Evolutionary conservation across 2,329 filamentous ascomycete genomes (phyloP).

Genomic region (Ramularia endophylla): DNA sequence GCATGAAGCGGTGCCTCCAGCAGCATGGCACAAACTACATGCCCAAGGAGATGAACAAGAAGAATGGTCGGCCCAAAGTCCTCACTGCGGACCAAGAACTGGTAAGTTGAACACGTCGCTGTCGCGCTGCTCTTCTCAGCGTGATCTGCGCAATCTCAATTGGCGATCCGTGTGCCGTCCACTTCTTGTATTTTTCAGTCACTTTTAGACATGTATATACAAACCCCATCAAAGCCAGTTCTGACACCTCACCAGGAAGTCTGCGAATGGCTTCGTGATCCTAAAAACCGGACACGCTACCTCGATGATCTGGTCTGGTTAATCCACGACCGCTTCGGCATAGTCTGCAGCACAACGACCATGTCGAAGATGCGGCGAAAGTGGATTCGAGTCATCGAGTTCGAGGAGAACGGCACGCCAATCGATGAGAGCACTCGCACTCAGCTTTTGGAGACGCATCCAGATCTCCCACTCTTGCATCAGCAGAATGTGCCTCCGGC

Average conservation of each 20-base stretch:
- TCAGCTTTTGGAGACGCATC: conserved; percentile 25
- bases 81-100: conserved; percentile 29
- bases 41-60: conserved; percentile 29
- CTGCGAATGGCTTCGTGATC: conserved; percentile 26
- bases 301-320: conserved; percentile 31
- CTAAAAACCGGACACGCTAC: conserved; percentile 27
- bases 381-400: conserved; percentile 29
- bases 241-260: conserved; percentile 23
- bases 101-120: conserved; percentile 16
- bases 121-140: too few relatives aligned
- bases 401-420: conserved; percentile 25
- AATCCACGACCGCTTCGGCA: conserved; percentile 29
- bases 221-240: too few relatives aligned
- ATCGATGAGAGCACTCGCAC: conserved; percentile 22
- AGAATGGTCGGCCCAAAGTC: conserved; percentile 30
- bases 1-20: conserved; percentile 30
- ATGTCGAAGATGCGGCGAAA: conserved; percentile 32
- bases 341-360: conserved; percentile 31
- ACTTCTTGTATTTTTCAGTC: too few relatives aligned
- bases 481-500: conserved; percentile 6
- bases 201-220: too few relatives aligned
- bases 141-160: too few relatives aligned
- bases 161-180: background rate
- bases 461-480: conserved; percentile 20
- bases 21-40: conserved; percentile 31